These are phyloP conservation scores for Kockovaella imperatae DNA, from an alignment of 768 basidiomycete genomes.

Conservation along the genomic window DNA sequence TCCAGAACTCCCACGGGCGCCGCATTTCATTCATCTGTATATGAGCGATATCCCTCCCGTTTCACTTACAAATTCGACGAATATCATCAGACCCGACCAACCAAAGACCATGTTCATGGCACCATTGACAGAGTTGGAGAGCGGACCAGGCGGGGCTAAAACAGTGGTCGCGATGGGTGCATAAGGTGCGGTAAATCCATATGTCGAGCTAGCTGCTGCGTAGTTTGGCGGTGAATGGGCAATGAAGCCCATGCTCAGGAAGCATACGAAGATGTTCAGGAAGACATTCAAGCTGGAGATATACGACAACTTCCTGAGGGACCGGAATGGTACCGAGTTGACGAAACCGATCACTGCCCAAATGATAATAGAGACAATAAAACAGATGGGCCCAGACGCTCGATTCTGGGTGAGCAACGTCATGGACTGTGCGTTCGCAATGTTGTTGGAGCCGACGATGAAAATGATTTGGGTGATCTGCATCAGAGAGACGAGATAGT, in stretches of 20 bases:
- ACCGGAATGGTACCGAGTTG: conserved; percentile 2
- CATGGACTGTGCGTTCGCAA: conserved; percentile 2
- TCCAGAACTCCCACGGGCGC: conserved; percentile 3
- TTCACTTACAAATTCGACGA: conserved; percentile 3
- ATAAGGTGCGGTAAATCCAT: not conserved
- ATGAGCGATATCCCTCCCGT: no score
- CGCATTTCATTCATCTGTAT: conserved; percentile 1
- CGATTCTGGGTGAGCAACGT: conserved; percentile 1
- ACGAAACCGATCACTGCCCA: conserved; percentile 3
- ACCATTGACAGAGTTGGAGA: not conserved
- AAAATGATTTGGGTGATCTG: conserved; percentile 5
- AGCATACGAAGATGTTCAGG: not conserved
- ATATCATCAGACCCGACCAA: conserved; percentile 4
- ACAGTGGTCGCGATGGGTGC: not conserved
- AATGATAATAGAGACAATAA: conserved; percentile 2
- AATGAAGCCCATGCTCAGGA: conserved; percentile 6
- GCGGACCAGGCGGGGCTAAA: not conserved
- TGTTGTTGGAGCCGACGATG: conserved; percentile 2
- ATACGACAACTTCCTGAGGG: conserved; percentile 1
- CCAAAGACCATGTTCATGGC: conserved; percentile 7
- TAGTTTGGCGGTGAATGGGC: conserved; percentile 4
- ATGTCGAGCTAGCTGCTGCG: not conserved
- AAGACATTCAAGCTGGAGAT: not conserved
- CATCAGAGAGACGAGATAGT: conserved; percentile 1
- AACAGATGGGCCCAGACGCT: conserved; percentile 1